phyloP scores from a whole-genome alignment of 1,139 yeast genomes.

The Yamadazyma epiphylla region DNA sequence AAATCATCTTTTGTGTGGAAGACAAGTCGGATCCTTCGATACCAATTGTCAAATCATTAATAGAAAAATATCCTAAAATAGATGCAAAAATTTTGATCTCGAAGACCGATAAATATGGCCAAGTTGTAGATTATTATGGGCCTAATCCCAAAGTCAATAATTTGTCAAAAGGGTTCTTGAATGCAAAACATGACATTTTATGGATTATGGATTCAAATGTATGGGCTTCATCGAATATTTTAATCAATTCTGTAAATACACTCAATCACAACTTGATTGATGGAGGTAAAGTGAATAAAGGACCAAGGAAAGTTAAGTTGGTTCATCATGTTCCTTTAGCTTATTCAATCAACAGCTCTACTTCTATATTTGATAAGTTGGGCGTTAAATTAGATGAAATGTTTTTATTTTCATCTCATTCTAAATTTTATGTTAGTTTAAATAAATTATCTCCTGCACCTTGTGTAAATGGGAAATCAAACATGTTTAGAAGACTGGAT shows the following conservation, averaged over 20 bases:
- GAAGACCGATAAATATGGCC: slow-evolving; percentile 25
- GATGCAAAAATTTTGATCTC: slow-evolving; percentile 59
- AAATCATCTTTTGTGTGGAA: slow-evolving; percentile 75
- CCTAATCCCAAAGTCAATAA: slow-evolving; percentile 91
- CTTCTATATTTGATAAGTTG: slow-evolving; percentile 22
- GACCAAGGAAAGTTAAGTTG: slow-evolving; percentile 49
- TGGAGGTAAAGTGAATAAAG: slow-evolving; percentile 26
- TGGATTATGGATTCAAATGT: slow-evolving; percentile 93
- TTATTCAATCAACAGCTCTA: slow-evolving; percentile 26
- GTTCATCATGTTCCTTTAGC: slow-evolving; percentile 83
- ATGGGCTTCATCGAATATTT: slow-evolving; percentile 66
- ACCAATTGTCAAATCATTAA: slow-evolving; percentile 48
- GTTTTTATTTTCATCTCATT: slow-evolving; percentile 80
- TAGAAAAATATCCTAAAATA: slow-evolving; percentile 51
- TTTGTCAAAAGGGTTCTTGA: slow-evolving; percentile 68
- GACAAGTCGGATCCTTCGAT: slow-evolving; percentile 61
- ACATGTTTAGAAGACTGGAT: slow-evolving; percentile 67
- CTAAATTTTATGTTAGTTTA: slow-evolving; percentile 77
- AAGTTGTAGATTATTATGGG: slow-evolving; percentile 51
- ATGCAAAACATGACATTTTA: slow-evolving; percentile 66
- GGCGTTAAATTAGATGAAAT: slow-evolving; percentile 84
- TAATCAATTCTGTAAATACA: slow-evolving; percentile 62
- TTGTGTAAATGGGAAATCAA: slow-evolving; percentile 91
- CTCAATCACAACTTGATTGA: slow-evolving; percentile 47
- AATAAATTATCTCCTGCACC: slow-evolving; percentile 80